Percentiles rank a stretch among this genome's conserved stretches.
These are phyloP conservation scores for Papiliotrema laurentii DNA, from an alignment of 1,284 basidiomycete genomes.

Conservation along the genomic window DNA sequence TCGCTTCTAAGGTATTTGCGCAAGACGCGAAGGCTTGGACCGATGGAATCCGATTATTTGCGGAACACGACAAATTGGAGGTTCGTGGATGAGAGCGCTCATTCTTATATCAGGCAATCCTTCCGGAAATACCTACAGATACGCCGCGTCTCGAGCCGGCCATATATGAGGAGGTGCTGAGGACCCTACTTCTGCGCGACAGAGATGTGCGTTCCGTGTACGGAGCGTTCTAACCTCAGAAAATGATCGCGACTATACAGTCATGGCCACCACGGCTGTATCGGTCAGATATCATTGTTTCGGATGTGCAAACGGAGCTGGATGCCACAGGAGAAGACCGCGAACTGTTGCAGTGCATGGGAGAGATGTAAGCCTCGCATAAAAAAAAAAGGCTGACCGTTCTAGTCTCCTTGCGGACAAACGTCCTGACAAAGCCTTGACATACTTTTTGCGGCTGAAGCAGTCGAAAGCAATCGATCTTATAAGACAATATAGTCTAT, in stretches of 20 bases:
- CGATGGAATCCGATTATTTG: slow-evolving; percentile 89
- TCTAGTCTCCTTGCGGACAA: slow-evolving; percentile 61
- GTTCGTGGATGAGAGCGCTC: slow-evolving; percentile 48
- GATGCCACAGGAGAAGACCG: slow-evolving; percentile 59
- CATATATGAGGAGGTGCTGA: slow-evolving; percentile 94
- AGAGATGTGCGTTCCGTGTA: slow-evolving; percentile 54
- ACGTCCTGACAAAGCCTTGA: slow-evolving; percentile 89
- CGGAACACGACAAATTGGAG: slow-evolving; percentile 73
- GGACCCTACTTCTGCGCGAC: slow-evolving; percentile 76
- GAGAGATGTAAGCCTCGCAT: slow-evolving; percentile 66
- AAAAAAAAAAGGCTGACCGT: slow-evolving; percentile 34
- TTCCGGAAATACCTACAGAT: slow-evolving; percentile 81
- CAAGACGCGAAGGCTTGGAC: slow-evolving; percentile 82
- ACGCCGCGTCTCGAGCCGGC: slow-evolving; percentile 73
- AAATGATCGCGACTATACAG: slow-evolving; percentile 70
- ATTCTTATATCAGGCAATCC: slow-evolving; percentile 60
- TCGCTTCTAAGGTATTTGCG: slow-evolving; percentile 83
- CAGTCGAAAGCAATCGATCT: slow-evolving; percentile 89
- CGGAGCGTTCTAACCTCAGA: slow-evolving; percentile 48
- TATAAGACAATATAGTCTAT: slow-evolving; percentile 89
- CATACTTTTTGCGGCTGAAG: slow-evolving; percentile 80
- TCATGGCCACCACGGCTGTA: slow-evolving; percentile 91
- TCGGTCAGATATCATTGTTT: slow-evolving; percentile 77
- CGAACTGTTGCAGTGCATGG: slow-evolving; percentile 83
- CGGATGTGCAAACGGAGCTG: slow-evolving; percentile 78